These are phyloP conservation scores for Suhomyces sp. DNA, from an alignment of 805 yeast species.

Conservation along the genomic window DNA sequence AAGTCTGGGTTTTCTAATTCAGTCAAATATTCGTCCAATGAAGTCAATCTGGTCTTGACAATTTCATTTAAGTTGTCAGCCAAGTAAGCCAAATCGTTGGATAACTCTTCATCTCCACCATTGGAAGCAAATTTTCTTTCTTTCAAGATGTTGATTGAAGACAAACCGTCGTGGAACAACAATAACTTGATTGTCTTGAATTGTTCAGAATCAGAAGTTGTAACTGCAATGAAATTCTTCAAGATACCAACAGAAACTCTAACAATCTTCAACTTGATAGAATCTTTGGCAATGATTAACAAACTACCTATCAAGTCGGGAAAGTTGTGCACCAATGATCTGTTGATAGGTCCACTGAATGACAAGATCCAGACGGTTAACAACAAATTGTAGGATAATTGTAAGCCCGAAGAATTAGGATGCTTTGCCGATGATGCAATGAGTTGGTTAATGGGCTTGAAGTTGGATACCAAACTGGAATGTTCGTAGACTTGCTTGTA, in stretches of 20 bases:
- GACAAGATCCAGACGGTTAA: constrained; percentile 83
- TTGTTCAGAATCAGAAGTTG: constrained; percentile 29
- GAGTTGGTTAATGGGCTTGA: constrained; percentile 31
- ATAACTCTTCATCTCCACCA: constrained; percentile 77
- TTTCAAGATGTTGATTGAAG: constrained; percentile 63
- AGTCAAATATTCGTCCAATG: constrained; percentile 86
- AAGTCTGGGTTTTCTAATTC: constrained; percentile 79
- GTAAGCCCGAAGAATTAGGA: constrained; percentile 55
- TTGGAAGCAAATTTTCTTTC: constrained; percentile 82
- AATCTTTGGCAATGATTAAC: constrained; percentile 63
- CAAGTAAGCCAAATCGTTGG: constrained; percentile 63
- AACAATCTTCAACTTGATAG: constrained; percentile 89
- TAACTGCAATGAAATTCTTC: constrained; percentile 52
- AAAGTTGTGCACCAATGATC: constrained; percentile 49
- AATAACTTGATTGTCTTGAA: constrained; percentile 62
- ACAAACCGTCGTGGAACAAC: constrained; percentile 72
- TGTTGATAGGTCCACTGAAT: constrained; percentile 58
- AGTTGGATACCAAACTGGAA: constrained; percentile 33
- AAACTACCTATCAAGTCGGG: constrained; percentile 53
- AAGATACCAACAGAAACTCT: constrained; percentile 79
- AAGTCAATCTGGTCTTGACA: constrained; percentile 70
- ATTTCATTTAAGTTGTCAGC: constrained; percentile 64
- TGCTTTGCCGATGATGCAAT: constrained; percentile 30
- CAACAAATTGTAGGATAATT: constrained; percentile 78
- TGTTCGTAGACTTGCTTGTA: constrained; percentile 52